phyloP scores from a whole-genome alignment of 495 filamentous ascomycete genomes.

The Amorphotheca resinae region DNA sequence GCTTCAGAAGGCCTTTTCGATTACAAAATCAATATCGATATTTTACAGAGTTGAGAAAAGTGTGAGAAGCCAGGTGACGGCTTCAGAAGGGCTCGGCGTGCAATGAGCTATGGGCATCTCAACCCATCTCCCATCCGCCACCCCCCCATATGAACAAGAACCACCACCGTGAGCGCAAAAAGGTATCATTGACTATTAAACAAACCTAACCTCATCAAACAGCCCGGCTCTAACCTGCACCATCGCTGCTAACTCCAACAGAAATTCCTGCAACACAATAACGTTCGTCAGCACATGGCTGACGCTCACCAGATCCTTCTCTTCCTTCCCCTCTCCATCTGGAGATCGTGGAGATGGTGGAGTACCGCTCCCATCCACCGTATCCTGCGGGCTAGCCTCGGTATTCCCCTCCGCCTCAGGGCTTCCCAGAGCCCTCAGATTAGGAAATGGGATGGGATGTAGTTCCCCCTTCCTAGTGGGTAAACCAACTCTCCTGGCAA shows the following conservation, averaged over 20 bases:
- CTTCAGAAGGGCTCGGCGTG: too few species aligned
- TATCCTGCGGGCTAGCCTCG: conserved; percentile 24
- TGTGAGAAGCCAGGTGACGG: too few species aligned
- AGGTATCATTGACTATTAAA: too few species aligned
- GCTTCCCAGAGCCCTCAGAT: conserved; percentile 1
- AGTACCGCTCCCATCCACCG: conserved; percentile 31
- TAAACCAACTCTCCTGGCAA: conserved; percentile 32
- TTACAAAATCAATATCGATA: too few species aligned
- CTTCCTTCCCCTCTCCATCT: conserved; percentile 18
- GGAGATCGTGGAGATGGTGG: conserved; percentile 20
- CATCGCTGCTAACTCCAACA: conserved; percentile 77
- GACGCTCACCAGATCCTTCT: conserved; percentile 47
- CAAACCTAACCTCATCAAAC: conserved; percentile 75
- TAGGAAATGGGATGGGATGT: conserved; percentile 18
- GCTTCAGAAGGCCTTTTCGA: too few species aligned
- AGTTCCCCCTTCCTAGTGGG: conserved; percentile 22
- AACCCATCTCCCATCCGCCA: too few species aligned
- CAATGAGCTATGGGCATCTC: too few species aligned
- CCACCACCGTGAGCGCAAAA: too few species aligned
- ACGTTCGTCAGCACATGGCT: conserved; percentile 80
- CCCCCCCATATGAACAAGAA: too few species aligned
- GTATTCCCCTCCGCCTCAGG: conserved; percentile 17
- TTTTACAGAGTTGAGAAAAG: too few species aligned
- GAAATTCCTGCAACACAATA: conserved; percentile 67
- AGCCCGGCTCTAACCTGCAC: conserved; percentile 75